Evolutionary conservation across 306 rosid genomes (phyloP).

Genomic region (Glycine soja): DNA sequence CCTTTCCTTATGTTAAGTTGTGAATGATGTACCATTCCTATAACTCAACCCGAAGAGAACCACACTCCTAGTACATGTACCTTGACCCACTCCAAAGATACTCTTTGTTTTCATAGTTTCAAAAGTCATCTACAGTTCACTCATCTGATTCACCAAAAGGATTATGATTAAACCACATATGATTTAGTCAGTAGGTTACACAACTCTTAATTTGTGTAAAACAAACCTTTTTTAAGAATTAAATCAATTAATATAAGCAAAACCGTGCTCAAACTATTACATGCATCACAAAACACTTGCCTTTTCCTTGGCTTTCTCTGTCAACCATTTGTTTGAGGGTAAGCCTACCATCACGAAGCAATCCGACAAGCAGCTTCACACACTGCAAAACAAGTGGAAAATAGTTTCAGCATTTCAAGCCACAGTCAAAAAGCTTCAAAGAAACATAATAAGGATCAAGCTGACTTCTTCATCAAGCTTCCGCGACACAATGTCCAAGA

Average conservation of each 20-base stretch:
- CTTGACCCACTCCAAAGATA: slow-evolving; percentile 16
- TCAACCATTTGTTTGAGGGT: slow-evolving; percentile 71
- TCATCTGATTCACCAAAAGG: neutral
- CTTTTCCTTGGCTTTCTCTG: slow-evolving; percentile 67
- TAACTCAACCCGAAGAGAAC: slow-evolving; percentile 20
- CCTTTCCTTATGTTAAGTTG: slow-evolving; percentile 16
- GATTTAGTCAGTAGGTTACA: neutral
- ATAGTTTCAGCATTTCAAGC: slow-evolving; percentile 22
- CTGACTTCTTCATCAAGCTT: slow-evolving; percentile 68
- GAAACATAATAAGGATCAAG: slow-evolving; percentile 37
- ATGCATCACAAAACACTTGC: slow-evolving; percentile 49
- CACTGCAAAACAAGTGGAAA: slow-evolving; percentile 57
- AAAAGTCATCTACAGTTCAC: neutral
- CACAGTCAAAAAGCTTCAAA: slow-evolving; percentile 23
- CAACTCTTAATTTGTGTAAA: neutral
- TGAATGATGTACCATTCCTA: neutral
- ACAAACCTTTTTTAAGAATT: neutral
- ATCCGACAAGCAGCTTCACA: slow-evolving; percentile 69
- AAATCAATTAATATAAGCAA: neutral
- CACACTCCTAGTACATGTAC: slow-evolving; percentile 22
- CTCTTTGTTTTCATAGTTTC: neutral
- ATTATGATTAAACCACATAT: slow-evolving; percentile 2
- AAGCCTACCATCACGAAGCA: slow-evolving; percentile 88
- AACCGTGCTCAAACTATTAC: slow-evolving; percentile 1
- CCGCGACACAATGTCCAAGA: slow-evolving; percentile 63